phyloP scores from a whole-genome alignment of 2,329 filamentous ascomycete genomes.

The Fusarium verticillioides region DNA sequence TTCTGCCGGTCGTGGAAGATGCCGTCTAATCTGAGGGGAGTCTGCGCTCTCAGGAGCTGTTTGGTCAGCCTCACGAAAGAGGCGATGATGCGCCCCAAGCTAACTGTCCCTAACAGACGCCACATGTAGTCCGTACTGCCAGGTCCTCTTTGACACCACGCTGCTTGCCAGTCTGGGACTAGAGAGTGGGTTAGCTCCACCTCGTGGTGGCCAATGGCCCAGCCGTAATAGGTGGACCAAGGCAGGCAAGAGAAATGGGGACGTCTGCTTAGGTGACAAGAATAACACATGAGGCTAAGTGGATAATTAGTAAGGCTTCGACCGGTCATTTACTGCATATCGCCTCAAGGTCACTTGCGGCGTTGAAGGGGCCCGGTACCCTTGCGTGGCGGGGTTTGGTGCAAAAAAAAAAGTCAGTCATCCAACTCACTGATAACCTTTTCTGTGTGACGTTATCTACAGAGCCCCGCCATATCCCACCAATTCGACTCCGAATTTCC shows the following conservation, averaged over 20 bases:
- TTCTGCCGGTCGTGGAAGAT: not conserved
- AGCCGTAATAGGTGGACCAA: constrained; percentile 1
- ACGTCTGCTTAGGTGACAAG: not conserved
- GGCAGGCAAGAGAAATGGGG: not conserved
- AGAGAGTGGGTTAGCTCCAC: not conserved
- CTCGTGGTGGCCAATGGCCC: constrained; percentile 5
- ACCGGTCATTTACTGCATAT: not conserved
- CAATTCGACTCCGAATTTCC: constrained; percentile 39
- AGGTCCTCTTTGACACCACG: constrained; percentile 8
- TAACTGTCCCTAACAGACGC: not conserved
- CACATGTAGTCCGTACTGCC: not conserved
- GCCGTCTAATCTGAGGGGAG: not conserved
- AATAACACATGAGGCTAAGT: not conserved
- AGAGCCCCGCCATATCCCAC: constrained; percentile 45
- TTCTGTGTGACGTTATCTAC: constrained; percentile 45
- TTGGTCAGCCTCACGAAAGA: constrained; percentile 34
- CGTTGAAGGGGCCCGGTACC: constrained; percentile 10
- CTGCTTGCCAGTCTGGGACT: not conserved
- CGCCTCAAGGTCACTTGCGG: not conserved
- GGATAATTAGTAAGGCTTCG: not conserved
- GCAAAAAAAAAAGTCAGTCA: constrained; percentile 42
- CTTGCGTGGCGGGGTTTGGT: constrained; percentile 33
- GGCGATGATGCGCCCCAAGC: constrained; percentile 24
- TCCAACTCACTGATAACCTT: constrained; percentile 36
- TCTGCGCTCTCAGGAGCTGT: constrained; percentile 8